Base-by-base conservation (phyloP, 192 early-diverging fungal genomes). In the Funneliformis geosporum region DNA sequence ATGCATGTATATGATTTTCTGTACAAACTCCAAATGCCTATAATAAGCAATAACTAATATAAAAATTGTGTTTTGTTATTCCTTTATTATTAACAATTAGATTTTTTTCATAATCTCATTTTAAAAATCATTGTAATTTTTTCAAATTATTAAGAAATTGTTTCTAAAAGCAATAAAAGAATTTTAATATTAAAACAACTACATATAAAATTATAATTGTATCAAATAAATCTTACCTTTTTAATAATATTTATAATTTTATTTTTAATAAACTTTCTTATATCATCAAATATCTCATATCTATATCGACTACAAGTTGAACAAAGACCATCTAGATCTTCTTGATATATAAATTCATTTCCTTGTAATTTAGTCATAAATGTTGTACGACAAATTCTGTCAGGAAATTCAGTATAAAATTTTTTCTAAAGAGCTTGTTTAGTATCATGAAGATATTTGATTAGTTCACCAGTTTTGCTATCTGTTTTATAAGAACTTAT, bases 221-320 rank as follows among this genome's bases (percentile, higher is more conserved):
- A 44, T 69, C n/a, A 69, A 18, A 1, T 69, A 69, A 11, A 18
- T 69, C 6, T 14, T 44, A 69, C 67, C 67, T 43, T 38, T 18
- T n/a, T 18, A n/a, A 2, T 7, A 4, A 43, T n/a, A 44, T 70
- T 39, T 11, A 6, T 46, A 44, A 70, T 46, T 8, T 70, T 42
- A 23, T 16, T 21, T 23, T 70, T n/a, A 44, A 70, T 44, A 23
- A 70, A n/a, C 2, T 69, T 44, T 44, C 8, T 33, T 8, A 70
- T 70, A 44, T 70, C 42, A 43, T n/a, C 68, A 70, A 70, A 70
- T 44, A 44, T 33, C 1, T 70, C 40, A 46, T 70, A 70, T 25
- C 68, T 42, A 70, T 23, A 44, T 8, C 7, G 6, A 11, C 12
- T 70, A 33, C 42, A 70, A 1, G 38, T 44, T 44, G 42, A 70